These are phyloP conservation scores for Furcasterigmium furcatum DNA, from an alignment of 2,329 filamentous ascomycete genomes.

Conservation along the genomic window DNA sequence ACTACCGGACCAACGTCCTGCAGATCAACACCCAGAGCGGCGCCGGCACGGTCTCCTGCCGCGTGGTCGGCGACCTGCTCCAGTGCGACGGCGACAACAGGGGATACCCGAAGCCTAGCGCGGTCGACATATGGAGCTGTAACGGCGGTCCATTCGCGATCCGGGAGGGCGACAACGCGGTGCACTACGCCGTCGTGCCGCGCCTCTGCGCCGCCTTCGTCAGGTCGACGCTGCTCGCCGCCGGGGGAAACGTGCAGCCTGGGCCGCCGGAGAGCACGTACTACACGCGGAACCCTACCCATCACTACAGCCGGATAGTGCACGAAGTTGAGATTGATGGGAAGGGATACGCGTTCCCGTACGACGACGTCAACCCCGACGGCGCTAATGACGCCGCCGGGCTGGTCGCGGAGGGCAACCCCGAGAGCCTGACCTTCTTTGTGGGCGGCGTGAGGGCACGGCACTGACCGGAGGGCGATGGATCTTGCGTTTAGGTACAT, in stretches of 20 bases:
- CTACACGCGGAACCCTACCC: constrained; percentile 41
- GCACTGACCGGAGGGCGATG: no score
- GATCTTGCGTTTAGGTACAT: no score
- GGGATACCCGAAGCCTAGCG: constrained; percentile 37
- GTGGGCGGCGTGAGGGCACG: constrained; percentile 15
- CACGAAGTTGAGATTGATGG: constrained; percentile 58
- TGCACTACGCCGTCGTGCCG: constrained; percentile 40
- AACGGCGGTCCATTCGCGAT: constrained; percentile 43
- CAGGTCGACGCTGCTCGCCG: constrained; percentile 40
- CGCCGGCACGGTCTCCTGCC: constrained; percentile 35
- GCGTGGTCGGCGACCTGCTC: constrained; percentile 28
- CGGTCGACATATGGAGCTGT: constrained; percentile 47
- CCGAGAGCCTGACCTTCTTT: constrained; percentile 22
- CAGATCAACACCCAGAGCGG: constrained; percentile 39
- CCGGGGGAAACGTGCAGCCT: constrained; percentile 45
- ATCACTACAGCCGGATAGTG: constrained; percentile 58
- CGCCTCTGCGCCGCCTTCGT: constrained; percentile 49
- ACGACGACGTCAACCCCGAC: constrained; percentile 63
- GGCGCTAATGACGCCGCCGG: constrained; percentile 49
- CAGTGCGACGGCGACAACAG: constrained; percentile 38
- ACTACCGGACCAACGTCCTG: constrained; percentile 32
- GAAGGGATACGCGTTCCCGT: constrained; percentile 63
- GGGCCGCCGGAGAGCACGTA: constrained; percentile 30
- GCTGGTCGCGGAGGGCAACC: constrained; percentile 19
- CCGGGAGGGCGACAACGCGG: constrained; percentile 28